These are phyloP conservation scores for Pythium phragmiticola DNA, from an alignment of 352 stramenopile species.

Conservation along the genomic window DNA sequence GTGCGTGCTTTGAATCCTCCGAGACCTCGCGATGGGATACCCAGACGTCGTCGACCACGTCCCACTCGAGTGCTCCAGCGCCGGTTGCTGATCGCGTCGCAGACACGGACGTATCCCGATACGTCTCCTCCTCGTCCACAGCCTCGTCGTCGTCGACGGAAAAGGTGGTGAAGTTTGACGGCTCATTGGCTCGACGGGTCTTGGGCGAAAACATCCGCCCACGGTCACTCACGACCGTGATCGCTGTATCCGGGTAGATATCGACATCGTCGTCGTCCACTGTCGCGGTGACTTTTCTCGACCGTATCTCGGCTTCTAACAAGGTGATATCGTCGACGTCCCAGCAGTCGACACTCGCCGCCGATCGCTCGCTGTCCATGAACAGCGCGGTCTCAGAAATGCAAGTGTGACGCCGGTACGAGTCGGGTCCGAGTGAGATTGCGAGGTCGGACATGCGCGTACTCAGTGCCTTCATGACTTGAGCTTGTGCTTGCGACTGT, in stretches of 20 bases:
- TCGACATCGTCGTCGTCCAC: slow-evolving; percentile 6
- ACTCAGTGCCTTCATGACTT: not conserved
- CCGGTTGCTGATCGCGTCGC: too few species aligned
- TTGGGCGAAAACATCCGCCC: slow-evolving; percentile 15
- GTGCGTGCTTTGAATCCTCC: slow-evolving; percentile 9
- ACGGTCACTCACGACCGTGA: not conserved
- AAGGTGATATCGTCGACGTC: slow-evolving; percentile 1
- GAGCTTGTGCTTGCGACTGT: not conserved
- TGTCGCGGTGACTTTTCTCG: not conserved
- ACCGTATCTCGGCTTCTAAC: not conserved
- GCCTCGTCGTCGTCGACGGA: slow-evolving; percentile 1
- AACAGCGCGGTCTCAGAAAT: not conserved
- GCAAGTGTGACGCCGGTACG: not conserved
- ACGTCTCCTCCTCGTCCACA: not conserved
- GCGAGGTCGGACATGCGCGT: not conserved
- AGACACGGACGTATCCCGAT: not conserved
- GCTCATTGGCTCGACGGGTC: not conserved
- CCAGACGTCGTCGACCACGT: slow-evolving; percentile 12
- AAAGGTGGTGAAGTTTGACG: not conserved
- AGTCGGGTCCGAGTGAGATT: not conserved
- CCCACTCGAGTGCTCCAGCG: not conserved
- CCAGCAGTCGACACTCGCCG: not conserved
- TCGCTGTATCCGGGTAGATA: slow-evolving; percentile 11
- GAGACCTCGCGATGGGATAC: slow-evolving; percentile 6
- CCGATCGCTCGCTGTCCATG: not conserved